Conservation (phyloP, 305 asterid species). For the Fraxinus dipetala region DNA sequence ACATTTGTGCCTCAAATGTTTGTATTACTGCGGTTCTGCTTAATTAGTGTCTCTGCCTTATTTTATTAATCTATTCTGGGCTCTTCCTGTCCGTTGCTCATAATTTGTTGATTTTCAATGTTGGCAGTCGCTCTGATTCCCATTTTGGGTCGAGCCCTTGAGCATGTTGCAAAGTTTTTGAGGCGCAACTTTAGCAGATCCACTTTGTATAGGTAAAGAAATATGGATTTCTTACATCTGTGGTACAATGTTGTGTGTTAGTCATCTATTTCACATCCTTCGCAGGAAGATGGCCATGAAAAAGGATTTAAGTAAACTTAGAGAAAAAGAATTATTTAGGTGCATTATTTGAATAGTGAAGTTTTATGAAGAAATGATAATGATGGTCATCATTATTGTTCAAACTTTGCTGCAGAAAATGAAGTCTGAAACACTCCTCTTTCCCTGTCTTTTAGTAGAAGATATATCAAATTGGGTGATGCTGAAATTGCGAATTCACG, state of each 20-base stretch:
- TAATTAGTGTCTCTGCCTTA: slow-evolving; percentile 5
- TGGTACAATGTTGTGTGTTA: background rate
- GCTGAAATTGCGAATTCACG: background rate
- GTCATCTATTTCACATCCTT: background rate
- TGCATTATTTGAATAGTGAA: background rate
- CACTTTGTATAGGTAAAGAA: slow-evolving; percentile 68
- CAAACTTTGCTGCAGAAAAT: background rate
- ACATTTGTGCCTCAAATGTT: slow-evolving; percentile 78
- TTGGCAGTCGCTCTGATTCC: slow-evolving; percentile 83
- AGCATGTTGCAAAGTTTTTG: slow-evolving; percentile 79
- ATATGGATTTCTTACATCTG: background rate
- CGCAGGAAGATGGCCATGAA: background rate
- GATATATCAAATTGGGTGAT: background rate
- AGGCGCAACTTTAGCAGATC: slow-evolving; percentile 83
- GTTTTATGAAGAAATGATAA: background rate
- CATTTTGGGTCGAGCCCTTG: slow-evolving; percentile 68
- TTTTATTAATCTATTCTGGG: background rate
- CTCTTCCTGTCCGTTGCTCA: background rate
- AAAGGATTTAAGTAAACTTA: background rate
- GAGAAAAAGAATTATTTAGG: background rate
- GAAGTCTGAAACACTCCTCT: background rate
- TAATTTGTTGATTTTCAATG: slow-evolving; percentile 11
- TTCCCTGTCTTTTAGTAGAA: background rate
- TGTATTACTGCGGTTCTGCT: slow-evolving; percentile 22
- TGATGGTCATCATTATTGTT: background rate